Evolutionary conservation across 345 rosid species (phyloP), one percentile per base, ranked within the genome.

Genomic region (Euclidium syriacum): DNA sequence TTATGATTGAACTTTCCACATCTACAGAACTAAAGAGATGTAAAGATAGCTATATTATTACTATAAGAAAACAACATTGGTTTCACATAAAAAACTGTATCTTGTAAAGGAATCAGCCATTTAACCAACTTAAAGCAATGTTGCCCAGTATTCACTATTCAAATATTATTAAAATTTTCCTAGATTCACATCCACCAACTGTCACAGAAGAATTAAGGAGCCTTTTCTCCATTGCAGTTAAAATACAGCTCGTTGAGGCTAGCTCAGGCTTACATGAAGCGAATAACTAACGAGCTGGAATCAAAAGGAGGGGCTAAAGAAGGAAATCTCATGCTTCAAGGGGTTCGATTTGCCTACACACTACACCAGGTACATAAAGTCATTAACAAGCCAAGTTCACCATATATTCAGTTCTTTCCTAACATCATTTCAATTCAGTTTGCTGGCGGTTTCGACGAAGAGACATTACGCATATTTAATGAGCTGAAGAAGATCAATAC

Each of bases 381-480:
- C 39, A 46, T 43, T 22, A n/a, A 56, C 24, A 60, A 41, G 56
- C 30, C 23, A 19, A 41, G 2, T 18, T 39, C 18, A 30, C 35
- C 35, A 5, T 26, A 22, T 29, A 51, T 10, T 38, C 2, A n/a
- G 14, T 46, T 49, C 0, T 33, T 18, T 64, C 32, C 64, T 63
- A 43, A 77, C 52, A 17, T 39, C 6, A 10, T 7, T 10, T 66
- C 24, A 22, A 42, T 74, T 61, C 87, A 91, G 98, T 87, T 94
- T 55, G 90, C 86, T 79, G 96, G 97, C 6, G 99, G 99, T 19
- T 94, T 90, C 74, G 88, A 94, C 38, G 79, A 61, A n/a, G 85
- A 80, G 53, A 63, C 96, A 49, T 52, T 81, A 51, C 50, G 25
- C 8, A 71, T 75, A 47, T 94, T 94, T 75, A 83, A 85, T 40